phyloP scores from a whole-genome alignment of 306 rosid species.

The Quercus dentata region DNA sequence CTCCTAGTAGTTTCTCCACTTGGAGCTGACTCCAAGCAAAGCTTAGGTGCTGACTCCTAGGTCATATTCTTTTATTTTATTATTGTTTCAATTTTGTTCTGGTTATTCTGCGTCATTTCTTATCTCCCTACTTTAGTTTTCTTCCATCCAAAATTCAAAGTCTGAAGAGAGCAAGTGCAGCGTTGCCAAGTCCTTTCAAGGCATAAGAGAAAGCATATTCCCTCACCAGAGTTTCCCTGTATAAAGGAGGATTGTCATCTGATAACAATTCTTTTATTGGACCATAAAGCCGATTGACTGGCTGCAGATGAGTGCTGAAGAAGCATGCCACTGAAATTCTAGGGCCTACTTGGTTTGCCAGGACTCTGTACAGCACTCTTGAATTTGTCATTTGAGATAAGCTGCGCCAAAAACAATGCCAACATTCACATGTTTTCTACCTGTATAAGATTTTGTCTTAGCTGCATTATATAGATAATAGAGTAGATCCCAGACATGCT shows the following conservation, averaged over 20 bases:
- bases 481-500: too few relatives aligned
- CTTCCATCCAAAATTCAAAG: too few relatives aligned
- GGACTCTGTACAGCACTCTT: constrained; percentile 40
- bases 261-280: constrained; percentile 44
- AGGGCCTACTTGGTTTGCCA: constrained; percentile 28
- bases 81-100: too few relatives aligned
- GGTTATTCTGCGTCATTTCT: too few relatives aligned
- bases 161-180: constrained; percentile 25
- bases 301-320: constrained; percentile 23
- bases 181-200: constrained; percentile 39
- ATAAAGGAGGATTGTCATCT: constrained; percentile 33
- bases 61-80: too few relatives aligned
- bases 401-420: constrained; percentile 14
- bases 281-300: constrained; percentile 26
- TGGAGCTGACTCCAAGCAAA: too few relatives aligned
- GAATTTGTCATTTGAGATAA: constrained; percentile 39
- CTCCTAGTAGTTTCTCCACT: too few relatives aligned
- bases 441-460: too few relatives aligned
- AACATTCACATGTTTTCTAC: too few relatives aligned
- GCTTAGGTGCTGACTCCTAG: too few relatives aligned
- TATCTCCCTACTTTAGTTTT: too few relatives aligned
- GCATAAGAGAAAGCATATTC: constrained; percentile 23
- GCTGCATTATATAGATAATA: too few relatives aligned
- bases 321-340: constrained; percentile 41
- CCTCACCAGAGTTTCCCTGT: constrained; percentile 24